These are phyloP conservation scores for Pulveroboletus sp. DNA, from an alignment of 768 basidiomycete genomes.

Conservation along the genomic window DNA sequence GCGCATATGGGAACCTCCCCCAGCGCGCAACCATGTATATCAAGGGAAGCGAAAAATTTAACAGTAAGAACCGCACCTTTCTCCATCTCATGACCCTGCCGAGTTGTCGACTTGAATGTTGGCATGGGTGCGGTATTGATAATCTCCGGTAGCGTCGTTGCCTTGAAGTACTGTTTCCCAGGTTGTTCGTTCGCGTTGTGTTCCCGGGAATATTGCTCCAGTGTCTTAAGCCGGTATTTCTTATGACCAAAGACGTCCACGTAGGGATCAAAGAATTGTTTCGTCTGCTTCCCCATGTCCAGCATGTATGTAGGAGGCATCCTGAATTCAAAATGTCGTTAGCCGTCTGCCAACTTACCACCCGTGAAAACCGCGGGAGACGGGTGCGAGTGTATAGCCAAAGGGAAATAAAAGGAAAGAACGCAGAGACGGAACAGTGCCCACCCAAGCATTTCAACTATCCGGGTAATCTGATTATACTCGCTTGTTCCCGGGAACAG, in stretches of 20 bases:
- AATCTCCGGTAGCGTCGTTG: constrained; percentile 88
- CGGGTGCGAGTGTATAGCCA: background rate
- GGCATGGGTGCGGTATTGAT: constrained; percentile 95
- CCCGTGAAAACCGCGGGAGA: background rate
- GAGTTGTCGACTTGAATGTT: constrained; percentile 65
- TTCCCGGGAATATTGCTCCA: constrained; percentile 95
- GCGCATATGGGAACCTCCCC: background rate
- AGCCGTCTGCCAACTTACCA: background rate
- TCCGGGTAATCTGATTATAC: constrained; percentile 96
- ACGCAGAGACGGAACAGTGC: constrained; percentile 27
- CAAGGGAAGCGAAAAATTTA: background rate
- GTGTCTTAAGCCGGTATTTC: constrained; percentile 80
- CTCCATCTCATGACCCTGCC: constrained; percentile 79
- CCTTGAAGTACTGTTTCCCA: constrained; percentile 98
- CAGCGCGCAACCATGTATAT: background rate
- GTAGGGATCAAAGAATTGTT: constrained; percentile 85
- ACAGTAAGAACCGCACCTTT: constrained; percentile 55
- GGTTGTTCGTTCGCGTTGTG: constrained; percentile 96
- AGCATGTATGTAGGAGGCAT: constrained; percentile 90
- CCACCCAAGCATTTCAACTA: constrained; percentile 97
- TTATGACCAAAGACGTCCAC: constrained; percentile 74
- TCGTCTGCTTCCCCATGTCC: constrained; percentile 92
- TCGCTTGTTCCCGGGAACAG: constrained; percentile 98
- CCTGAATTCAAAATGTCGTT: constrained; percentile 36
- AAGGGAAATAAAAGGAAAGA: background rate